These are phyloP conservation scores for rapeseed (Brassica napus) DNA, from an alignment of 345 rosid species.

Conservation along the genomic window DNA sequence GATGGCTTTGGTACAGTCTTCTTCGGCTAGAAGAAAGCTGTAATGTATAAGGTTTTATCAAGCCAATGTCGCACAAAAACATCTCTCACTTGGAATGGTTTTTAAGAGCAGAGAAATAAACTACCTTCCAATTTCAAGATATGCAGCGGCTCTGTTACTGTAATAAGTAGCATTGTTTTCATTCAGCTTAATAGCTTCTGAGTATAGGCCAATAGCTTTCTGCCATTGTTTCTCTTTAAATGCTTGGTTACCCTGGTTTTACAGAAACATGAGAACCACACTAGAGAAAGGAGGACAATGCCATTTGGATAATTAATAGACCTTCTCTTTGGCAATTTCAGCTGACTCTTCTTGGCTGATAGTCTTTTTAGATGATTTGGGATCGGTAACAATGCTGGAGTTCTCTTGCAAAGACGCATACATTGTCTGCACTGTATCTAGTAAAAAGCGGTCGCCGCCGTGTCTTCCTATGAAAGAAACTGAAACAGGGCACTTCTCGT, in stretches of 20 bases:
- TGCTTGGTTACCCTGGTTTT: slow-evolving; percentile 85
- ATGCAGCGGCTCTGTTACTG: slow-evolving; percentile 96
- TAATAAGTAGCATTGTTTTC: slow-evolving; percentile 85
- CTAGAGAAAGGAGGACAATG: neutral
- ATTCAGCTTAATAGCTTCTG: slow-evolving; percentile 84
- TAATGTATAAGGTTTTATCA: slow-evolving; percentile 27
- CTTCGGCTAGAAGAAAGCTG: slow-evolving; percentile 89
- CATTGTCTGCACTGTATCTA: slow-evolving; percentile 74
- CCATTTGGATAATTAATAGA: slow-evolving; percentile 28
- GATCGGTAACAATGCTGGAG: slow-evolving; percentile 49
- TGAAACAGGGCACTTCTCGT: slow-evolving; percentile 74
- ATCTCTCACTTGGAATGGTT: neutral
- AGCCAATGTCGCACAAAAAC: slow-evolving; percentile 10
- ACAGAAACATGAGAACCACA: neutral
- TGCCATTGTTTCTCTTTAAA: slow-evolving; percentile 83
- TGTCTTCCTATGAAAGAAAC: slow-evolving; percentile 81
- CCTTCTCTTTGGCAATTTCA: slow-evolving; percentile 94
- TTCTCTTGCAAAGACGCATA: slow-evolving; percentile 70
- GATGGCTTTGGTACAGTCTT: slow-evolving; percentile 83
- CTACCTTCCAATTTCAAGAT: slow-evolving; percentile 80
- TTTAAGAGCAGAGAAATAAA: slow-evolving; percentile 4
- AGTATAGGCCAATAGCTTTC: slow-evolving; percentile 78
- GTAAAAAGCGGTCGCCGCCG: slow-evolving; percentile 86
- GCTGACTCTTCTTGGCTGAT: slow-evolving; percentile 60
- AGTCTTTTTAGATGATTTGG: slow-evolving; percentile 47